Conservation (phyloP, 2,329 filamentous ascomycete species). For the Verticillium tricorpus region DNA sequence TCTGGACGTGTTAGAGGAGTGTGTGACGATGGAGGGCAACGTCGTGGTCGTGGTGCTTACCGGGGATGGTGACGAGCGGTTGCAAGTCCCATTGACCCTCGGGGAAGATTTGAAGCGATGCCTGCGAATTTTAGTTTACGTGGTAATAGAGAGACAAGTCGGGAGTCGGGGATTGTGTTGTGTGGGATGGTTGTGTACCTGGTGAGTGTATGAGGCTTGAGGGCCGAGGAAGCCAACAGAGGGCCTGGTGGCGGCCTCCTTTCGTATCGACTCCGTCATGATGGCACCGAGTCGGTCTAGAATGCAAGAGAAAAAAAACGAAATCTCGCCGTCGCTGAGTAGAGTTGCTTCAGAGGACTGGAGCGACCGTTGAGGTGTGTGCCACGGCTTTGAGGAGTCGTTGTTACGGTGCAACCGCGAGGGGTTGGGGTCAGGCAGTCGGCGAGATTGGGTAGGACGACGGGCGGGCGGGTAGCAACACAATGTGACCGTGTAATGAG, state of each 20-base stretch:
- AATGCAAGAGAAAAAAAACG: too few species aligned
- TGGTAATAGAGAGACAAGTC: slow-evolving; percentile 13
- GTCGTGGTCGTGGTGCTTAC: slow-evolving; percentile 21
- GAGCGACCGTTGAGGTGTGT: neutral
- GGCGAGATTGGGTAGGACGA: neutral
- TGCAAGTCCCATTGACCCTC: slow-evolving; percentile 41
- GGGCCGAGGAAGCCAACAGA: slow-evolving; percentile 46
- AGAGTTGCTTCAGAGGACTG: neutral
- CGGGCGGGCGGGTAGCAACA: neutral
- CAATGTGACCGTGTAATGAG: neutral
- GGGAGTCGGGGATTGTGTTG: neutral
- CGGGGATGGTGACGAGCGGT: slow-evolving; percentile 48
- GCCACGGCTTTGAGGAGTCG: neutral
- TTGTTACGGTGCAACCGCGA: neutral
- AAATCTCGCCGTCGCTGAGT: neutral
- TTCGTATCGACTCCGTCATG: neutral
- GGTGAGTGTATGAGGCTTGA: slow-evolving; percentile 45
- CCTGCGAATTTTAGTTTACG: slow-evolving; percentile 27
- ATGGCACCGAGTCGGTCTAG: neutral
- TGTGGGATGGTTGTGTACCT: slow-evolving; percentile 29
- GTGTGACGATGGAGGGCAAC: neutral
- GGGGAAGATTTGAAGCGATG: slow-evolving; percentile 42
- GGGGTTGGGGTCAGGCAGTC: neutral
- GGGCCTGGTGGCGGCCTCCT: slow-evolving; percentile 22
- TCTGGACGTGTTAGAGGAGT: slow-evolving; percentile 40